Evolutionary conservation across 768 basidiomycete species (phyloP), one percentile per base, ranked within the genome.

Genomic region (Pleurotus salmoneostramineus): DNA sequence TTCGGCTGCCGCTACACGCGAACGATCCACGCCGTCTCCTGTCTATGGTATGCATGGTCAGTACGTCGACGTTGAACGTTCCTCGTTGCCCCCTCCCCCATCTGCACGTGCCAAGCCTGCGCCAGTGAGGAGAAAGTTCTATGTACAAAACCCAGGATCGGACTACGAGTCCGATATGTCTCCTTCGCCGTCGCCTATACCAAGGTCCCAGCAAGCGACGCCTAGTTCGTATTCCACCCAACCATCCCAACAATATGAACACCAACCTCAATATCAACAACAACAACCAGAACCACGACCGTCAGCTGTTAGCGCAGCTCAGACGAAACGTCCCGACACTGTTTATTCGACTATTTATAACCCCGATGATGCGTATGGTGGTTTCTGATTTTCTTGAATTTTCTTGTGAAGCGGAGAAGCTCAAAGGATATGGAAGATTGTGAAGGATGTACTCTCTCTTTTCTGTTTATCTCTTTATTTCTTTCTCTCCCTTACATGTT

Each of bases 321-420:
- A 47, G 7, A 46, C 8, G 32, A 48, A 51, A 34, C 48, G 79
- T 32, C 82, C 80, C 5, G 67, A 69, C 14, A 77, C 76, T 27
- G 67, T 74, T 50, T 51, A 58, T 50, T 48, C 46, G n/a, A 58
- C 57, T 32, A 50, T 58, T 35, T 83, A 82, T 57, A 74, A 76
- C 57, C 77, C 78, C 34, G 76, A 78, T 34, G 82, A 83, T 54
- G 79, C 78, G 45, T 83, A 83, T 57, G 77, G 69, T 37, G 82
- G 82, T 17, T 78, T 84, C 62, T 83, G 67, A 75, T 12, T 27
- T 27, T 3, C 21, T 27, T 27, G 21, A 27, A 27, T 27, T 27
- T 27, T 27, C 21, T 27, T 27, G 21, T 27, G 21, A 27, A 27
- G 21, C 21, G 21, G 21, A 27, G 21, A 27, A 27, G 21, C 21